phyloP scores from a whole-genome alignment of 2,329 filamentous ascomycete genomes.

The Epichloe elymi region DNA sequence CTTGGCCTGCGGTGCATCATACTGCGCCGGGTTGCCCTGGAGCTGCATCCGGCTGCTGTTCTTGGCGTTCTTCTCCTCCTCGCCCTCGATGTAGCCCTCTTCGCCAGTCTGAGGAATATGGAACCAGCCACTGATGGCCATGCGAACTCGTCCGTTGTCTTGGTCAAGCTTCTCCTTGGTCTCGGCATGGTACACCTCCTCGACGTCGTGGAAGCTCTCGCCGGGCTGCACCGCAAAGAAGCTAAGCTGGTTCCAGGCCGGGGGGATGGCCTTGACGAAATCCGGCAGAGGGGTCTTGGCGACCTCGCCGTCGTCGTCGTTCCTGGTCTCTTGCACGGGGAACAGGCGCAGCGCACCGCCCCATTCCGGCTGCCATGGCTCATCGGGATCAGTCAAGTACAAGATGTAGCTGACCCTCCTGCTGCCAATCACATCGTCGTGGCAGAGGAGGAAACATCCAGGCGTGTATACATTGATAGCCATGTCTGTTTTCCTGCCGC shows the following conservation, averaged over 20 bases:
- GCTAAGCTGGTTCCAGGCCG: slow-evolving; percentile 91
- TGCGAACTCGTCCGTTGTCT: slow-evolving; percentile 68
- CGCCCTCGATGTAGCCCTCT: slow-evolving; percentile 75
- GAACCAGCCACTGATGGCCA: slow-evolving; percentile 99
- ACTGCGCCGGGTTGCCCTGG: slow-evolving; percentile 79
- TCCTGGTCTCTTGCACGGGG: slow-evolving; percentile 50
- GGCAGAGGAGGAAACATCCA: slow-evolving; percentile 87
- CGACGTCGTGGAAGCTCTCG: slow-evolving; percentile 98
- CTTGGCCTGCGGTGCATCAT: slow-evolving; percentile 62
- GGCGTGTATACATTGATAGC: slow-evolving; percentile 98
- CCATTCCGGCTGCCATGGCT: slow-evolving; percentile 81
- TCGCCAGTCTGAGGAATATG: slow-evolving; percentile 94
- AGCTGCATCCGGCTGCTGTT: slow-evolving; percentile 88
- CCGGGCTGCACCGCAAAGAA: slow-evolving; percentile 98
- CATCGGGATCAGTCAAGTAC: slow-evolving; percentile 87
- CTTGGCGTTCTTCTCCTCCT: slow-evolving; percentile 78
- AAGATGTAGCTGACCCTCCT: slow-evolving; percentile 92
- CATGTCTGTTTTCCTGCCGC: slow-evolving; percentile 94
- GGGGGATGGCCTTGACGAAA: slow-evolving; percentile 76
- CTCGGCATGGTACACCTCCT: slow-evolving; percentile 78
- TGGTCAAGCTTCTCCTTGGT: slow-evolving; percentile 46
- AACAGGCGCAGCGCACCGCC: slow-evolving; percentile 84
- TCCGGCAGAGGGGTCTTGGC: slow-evolving; percentile 74
- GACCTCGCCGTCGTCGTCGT: slow-evolving; percentile 48
- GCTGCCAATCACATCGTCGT: slow-evolving; percentile 98